Evolutionary conservation across 306 rosid species (phyloP).

Genomic region (Ammopiptanthus mongolicus): DNA sequence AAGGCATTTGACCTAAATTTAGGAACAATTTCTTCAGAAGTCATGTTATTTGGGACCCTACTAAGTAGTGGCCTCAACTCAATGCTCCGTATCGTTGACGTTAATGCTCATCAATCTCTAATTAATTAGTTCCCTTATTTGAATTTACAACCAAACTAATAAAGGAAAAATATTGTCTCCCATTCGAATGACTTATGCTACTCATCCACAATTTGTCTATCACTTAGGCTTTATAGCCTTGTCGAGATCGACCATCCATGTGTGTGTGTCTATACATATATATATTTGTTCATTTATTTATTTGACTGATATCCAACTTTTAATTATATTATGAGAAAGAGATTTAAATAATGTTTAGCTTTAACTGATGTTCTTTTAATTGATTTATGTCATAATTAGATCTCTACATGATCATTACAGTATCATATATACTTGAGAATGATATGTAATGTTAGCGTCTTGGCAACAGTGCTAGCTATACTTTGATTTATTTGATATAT

Average conservation of each 20-base stretch:
- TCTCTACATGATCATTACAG: background rate
- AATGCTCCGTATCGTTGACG: constrained; percentile 25
- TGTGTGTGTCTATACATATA: too few relatives aligned
- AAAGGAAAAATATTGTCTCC: background rate
- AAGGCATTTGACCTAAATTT: constrained; percentile 33
- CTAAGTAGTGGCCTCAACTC: constrained; percentile 29
- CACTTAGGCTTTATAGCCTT: constrained; percentile 19
- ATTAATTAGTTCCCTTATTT: background rate
- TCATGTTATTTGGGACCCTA: constrained; percentile 55
- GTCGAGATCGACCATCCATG: background rate
- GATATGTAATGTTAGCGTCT: background rate
- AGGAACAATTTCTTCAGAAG: constrained; percentile 28
- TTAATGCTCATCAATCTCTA: constrained; percentile 22
- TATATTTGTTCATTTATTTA: background rate
- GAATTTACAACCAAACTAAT: background rate
- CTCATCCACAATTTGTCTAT: constrained; percentile 22
- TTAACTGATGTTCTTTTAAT: background rate
- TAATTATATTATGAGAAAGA: background rate
- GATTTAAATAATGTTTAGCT: background rate
- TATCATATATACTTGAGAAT: background rate
- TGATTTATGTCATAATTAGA: background rate
- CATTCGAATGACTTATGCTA: background rate
- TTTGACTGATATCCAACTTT: constrained; percentile 10
- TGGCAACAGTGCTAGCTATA: too few relatives aligned
- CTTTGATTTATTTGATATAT: too few relatives aligned